These are phyloP conservation scores for Athelia sp. DNA, from an alignment of 1,284 basidiomycete species.

Conservation along the genomic window DNA sequence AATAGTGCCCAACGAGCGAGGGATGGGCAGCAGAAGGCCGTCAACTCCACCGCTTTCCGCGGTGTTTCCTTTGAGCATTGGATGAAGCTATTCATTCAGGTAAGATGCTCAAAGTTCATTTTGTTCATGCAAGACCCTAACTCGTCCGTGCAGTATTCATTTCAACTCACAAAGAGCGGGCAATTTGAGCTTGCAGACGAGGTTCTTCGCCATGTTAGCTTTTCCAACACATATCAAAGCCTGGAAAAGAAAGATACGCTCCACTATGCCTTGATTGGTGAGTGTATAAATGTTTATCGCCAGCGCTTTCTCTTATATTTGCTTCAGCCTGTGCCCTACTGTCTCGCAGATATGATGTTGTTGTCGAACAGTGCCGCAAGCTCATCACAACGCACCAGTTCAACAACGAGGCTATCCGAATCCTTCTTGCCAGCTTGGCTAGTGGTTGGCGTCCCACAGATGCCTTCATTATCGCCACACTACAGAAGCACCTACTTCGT, in stretches of 20 bases:
- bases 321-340: constrained; percentile 65
- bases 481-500: constrained; percentile 81
- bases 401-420: constrained; percentile 77
- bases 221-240: constrained; percentile 74
- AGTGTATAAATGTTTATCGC: constrained; percentile 19
- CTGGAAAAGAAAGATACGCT: constrained; percentile 65
- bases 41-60: constrained; percentile 64
- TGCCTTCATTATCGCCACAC: constrained; percentile 67
- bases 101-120: constrained; percentile 28
- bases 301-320: constrained; percentile 1
- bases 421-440: constrained; percentile 67
- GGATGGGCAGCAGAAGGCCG: constrained; percentile 25
- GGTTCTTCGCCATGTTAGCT: constrained; percentile 72
- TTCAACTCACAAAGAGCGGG: constrained; percentile 66
- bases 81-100: constrained; percentile 83
- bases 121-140: not conserved
- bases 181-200: constrained; percentile 73
- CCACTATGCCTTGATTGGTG: constrained; percentile 69
- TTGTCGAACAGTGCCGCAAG: constrained; percentile 72
- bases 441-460: constrained; percentile 65
- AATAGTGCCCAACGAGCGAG: constrained; percentile 27
- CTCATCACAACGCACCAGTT: constrained; percentile 68
- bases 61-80: constrained; percentile 85
- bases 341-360: constrained; percentile 47
- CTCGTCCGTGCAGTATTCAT: constrained; percentile 63